Evolutionary conservation across 306 rosid genomes (phyloP), one percentile per base, ranked within the genome.

Genomic region (Cicer yamashitae): DNA sequence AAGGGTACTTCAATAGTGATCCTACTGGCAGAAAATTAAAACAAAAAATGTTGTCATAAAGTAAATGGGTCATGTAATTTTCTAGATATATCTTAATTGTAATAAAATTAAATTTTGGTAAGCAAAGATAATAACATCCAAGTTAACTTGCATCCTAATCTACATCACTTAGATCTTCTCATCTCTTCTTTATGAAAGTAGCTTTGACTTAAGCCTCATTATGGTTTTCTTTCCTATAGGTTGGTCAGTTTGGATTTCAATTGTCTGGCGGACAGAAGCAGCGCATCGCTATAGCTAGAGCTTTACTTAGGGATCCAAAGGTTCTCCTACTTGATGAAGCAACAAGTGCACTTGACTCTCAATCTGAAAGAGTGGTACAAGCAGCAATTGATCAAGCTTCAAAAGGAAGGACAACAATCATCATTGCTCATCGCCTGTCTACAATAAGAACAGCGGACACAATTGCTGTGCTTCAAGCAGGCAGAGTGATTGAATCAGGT

Each of bases 201-300:
- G 12, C 67, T 73, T 71, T 79, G 17, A 22, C 54, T 52, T 25
- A 80, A 77, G 44, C 59, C 56, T 61, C 37, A 7, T 40, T 74
- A 53, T 80, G 80, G 34, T 47, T 74, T 81, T 73, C n/a, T 74
- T 81, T 73, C 15, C 67, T 63, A 46, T 7, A 91, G 93, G 98
- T 90, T 67, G 97, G 96, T 6, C 97, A 91, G 81, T 90, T 91
- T 71, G 94, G 98, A 46, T 82, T 88, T 56, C 94, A 87, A 50
- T 70, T 94, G 81, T 94, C 96, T 43, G 97, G 98, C 2, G 98
- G 98, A 62, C 97, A 94, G 85, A 91, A 91, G 89, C 97, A 94
- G 74, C 84, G 96, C 18, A 90, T 94, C 37, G 94, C 93, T 30
- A 91, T 89, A 67, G 98, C 97, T 2, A 83, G 97, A 86, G 97